Base-by-base conservation (phyloP, 495 filamentous ascomycete species). In the Aspergillus sclerotiicarbonarius region DNA sequence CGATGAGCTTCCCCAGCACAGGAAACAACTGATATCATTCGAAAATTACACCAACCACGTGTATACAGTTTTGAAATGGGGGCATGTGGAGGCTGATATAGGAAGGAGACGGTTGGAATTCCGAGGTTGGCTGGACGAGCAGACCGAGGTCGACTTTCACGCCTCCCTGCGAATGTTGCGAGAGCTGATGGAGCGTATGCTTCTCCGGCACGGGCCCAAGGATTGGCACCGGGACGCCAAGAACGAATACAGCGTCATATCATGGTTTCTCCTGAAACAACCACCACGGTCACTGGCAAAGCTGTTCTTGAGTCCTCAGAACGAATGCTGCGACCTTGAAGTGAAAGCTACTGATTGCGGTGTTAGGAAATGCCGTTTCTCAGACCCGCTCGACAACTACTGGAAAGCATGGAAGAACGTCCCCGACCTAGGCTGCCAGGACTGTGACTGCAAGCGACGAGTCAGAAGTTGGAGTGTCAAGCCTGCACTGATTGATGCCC, bases 231-330 rank as follows among this genome's bases (percentile, higher is more conserved):
- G 62, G n/a, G 65, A 67, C 44, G 58, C 62, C 5, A 59, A 59
- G n/a, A 63, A 67, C 21, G 65, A 67, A 39, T 61, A 65, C 33
- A 67, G 65, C 48, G 62, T 67, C n/a, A 57, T 67, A 29, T 67
- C 62, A 13, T 71, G 68, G 68, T 71, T 71, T 39, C 52, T 71
- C 1, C 59, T 71, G 16, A 64, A 63, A 21, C 68, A 71, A 43
- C 49, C 58, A 15, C 63, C 68, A 3, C 66, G 59, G 19, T 64
- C 60, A 8, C 62, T 71, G 6, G 62, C 59, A 12, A 66, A 62
- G 37, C 60, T 71, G 15, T 66, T 71, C 48, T 54, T 71, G 10
- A 60, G 60, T 21, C 57, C 63, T 8, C 66, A 62, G 20, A 61
- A 66, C 44, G 56, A 67, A 20, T 71, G 68, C 53, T 71, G 68